Percentiles rank a stretch among this genome's conserved stretches.
phyloP scores from a whole-genome alignment of 2,329 filamentous ascomycete genomes.

The Alternaria rosae region DNA sequence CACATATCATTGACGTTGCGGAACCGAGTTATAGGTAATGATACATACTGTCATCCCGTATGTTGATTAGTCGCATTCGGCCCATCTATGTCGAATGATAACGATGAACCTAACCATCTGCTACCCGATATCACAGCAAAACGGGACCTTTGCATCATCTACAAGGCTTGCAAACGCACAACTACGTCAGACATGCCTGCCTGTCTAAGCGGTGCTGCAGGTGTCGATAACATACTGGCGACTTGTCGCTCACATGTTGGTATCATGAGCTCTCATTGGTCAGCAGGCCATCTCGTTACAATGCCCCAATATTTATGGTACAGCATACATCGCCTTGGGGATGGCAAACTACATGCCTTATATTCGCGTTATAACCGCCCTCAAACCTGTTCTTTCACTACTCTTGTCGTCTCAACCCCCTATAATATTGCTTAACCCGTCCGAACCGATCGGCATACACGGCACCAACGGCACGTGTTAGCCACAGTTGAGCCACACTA shows the following conservation, averaged over 20 bases:
- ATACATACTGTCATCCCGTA: neutral
- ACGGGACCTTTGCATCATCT: neutral
- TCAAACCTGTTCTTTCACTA: neutral
- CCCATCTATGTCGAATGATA: neutral
- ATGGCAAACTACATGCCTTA: neutral
- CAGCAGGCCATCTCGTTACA: neutral
- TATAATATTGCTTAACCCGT: neutral
- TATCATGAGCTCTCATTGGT: constrained; percentile 14
- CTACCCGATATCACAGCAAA: neutral
- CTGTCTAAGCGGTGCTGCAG: neutral
- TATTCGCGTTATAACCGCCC: neutral
- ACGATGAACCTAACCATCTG: neutral
- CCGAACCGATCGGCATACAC: neutral
- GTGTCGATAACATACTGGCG: neutral
- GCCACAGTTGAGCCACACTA: neutral
- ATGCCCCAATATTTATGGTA: neutral
- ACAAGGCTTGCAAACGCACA: neutral
- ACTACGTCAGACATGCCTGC: constrained; percentile 1
- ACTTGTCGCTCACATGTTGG: constrained; percentile 14
- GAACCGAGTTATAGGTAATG: neutral
- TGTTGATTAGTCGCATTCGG: neutral
- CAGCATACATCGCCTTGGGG: neutral
- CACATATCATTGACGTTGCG: neutral
- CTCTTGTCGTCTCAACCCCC: neutral
- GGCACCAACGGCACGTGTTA: neutral